phyloP scores from a whole-genome alignment of 352 stramenopile species.

The Globisporangium lucens region DNA sequence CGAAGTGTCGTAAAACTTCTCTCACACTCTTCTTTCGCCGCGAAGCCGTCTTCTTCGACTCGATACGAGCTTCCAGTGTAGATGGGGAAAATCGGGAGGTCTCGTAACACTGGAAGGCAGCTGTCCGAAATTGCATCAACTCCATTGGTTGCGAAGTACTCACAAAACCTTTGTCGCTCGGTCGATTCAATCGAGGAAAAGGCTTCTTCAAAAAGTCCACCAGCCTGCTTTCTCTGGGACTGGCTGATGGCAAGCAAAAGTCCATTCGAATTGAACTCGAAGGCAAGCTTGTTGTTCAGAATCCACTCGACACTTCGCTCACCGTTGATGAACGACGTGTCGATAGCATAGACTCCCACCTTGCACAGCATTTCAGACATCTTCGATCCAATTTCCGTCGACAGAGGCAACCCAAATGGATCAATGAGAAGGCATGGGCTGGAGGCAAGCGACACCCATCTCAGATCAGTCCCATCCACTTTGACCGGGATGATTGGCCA shows the following conservation, averaged over 20 bases:
- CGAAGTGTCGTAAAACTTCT: conserved; percentile 11
- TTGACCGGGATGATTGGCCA: conserved; percentile 46
- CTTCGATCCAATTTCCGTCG: conserved; percentile 1
- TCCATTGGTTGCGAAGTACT: conserved; percentile 41
- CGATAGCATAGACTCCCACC: conserved; percentile 41
- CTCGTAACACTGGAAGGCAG: conserved; percentile 35
- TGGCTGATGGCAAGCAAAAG: conserved; percentile 35
- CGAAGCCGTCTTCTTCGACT: not conserved
- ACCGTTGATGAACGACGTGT: conserved; percentile 37
- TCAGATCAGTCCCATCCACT: conserved; percentile 15
- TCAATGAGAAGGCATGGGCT: conserved; percentile 36
- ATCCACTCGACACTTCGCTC: conserved; percentile 46
- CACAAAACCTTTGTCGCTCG: conserved; percentile 34
- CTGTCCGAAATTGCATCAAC: conserved; percentile 31
- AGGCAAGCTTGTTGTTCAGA: conserved; percentile 33
- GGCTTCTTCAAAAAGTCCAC: conserved; percentile 36
- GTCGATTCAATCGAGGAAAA: conserved; percentile 25
- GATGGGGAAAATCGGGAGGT: conserved; percentile 51
- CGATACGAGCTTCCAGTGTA: conserved; percentile 15
- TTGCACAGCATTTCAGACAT: conserved; percentile 28
- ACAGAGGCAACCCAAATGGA: conserved; percentile 8
- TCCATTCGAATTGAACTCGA: conserved; percentile 44
- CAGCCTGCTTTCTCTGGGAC: conserved; percentile 28
- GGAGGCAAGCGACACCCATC: conserved; percentile 33
- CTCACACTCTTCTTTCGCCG: not conserved